These are phyloP conservation scores for Carex cristatella DNA, from an alignment of 176 grass and related monocot genomes.

Conservation along the genomic window DNA sequence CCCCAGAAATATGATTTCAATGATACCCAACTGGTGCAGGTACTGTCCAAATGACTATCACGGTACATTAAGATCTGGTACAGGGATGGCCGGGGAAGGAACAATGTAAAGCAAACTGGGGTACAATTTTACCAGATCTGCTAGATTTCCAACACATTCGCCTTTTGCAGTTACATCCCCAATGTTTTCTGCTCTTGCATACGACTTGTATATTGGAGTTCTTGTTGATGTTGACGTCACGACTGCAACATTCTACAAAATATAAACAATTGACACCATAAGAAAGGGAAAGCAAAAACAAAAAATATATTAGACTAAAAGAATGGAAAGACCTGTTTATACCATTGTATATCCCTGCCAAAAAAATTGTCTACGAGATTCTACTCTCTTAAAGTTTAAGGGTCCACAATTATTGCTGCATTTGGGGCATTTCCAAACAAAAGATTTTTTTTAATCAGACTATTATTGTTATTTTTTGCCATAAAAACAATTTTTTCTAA, in stretches of 20 bases:
- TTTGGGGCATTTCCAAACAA: neutral
- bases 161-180: conserved; percentile 99
- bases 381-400: neutral
- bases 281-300: conserved; percentile 16
- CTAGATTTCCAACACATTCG: conserved; percentile 92
- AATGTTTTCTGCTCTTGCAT: conserved; percentile 98
- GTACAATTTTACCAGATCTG: conserved; percentile 82
- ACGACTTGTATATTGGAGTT: conserved; percentile 96
- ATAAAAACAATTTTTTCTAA: neutral
- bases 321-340: neutral
- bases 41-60: neutral
- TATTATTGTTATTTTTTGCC: neutral
- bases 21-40: neutral
- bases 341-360: neutral
- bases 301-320: conserved; percentile 1
- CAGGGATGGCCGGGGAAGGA: neutral
- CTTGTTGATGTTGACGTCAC: conserved; percentile 98
- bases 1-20: neutral
- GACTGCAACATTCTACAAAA: conserved; percentile 39
- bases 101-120: conserved; percentile 9
- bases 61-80: neutral
- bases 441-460: neutral
- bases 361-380: neutral
- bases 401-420: neutral
- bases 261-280: neutral